Percentiles rank a stretch among this genome's conserved stretches.
phyloP scores from a whole-genome alignment of 805 yeast genomes.

The Candida manassasensis region DNA sequence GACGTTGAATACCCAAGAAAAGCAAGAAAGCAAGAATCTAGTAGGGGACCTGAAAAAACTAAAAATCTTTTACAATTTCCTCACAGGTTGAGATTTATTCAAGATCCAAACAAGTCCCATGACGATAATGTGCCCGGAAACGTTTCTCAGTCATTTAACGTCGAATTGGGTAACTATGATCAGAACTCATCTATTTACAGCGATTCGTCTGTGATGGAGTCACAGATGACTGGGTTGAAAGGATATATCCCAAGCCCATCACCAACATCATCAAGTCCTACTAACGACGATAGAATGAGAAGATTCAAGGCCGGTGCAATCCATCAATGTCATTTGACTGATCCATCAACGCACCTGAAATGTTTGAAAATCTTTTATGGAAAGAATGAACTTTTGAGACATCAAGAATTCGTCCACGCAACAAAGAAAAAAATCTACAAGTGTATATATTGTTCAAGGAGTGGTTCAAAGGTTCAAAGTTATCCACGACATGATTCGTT shows the following conservation, averaged over 20 bases:
- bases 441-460: slow-evolving; percentile 35
- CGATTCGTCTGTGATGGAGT: neutral
- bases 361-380: slow-evolving; percentile 41
- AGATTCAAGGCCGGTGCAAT: slow-evolving; percentile 19
- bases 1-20: neutral
- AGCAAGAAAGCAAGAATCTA: neutral
- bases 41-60: neutral
- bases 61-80: slow-evolving; percentile 6
- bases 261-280: slow-evolving; percentile 2
- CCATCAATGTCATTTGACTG: slow-evolving; percentile 39
- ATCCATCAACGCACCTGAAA: slow-evolving; percentile 26
- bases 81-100: slow-evolving; percentile 5
- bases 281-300: slow-evolving; percentile 6
- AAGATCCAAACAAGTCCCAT: neutral
- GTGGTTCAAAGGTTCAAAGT: slow-evolving; percentile 32
- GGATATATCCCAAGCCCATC: slow-evolving; percentile 5
- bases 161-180: slow-evolving; percentile 3
- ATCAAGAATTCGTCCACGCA: slow-evolving; percentile 45
- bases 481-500: slow-evolving; percentile 43
- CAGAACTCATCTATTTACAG: neutral
- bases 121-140: neutral
- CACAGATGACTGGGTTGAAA: neutral
- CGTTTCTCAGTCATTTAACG: neutral
- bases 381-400: slow-evolving; percentile 38
- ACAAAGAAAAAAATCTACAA: slow-evolving; percentile 38